phyloP scores from a whole-genome alignment of 2,329 filamentous ascomycete species.

The Pseudogymnoascus destructans region DNA sequence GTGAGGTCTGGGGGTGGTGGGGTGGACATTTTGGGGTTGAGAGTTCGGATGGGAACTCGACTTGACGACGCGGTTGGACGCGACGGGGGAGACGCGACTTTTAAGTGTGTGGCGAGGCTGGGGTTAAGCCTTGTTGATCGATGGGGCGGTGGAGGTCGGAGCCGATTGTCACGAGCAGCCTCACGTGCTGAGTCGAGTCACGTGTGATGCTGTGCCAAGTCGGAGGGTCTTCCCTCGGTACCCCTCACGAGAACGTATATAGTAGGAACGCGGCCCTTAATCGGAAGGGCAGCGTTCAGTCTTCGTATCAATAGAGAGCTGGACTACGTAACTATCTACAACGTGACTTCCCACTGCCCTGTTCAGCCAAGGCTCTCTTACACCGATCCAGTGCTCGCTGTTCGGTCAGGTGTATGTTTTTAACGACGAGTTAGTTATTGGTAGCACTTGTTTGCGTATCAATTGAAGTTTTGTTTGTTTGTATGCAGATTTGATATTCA shows the following conservation, averaged over 20 bases:
- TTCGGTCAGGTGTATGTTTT: background rate
- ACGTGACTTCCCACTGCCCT: too few species aligned
- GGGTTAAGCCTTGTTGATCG: background rate
- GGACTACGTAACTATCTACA: too few species aligned
- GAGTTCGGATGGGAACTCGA: background rate
- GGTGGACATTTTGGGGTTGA: constrained; percentile 3
- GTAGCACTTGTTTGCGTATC: background rate
- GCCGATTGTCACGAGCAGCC: too few species aligned
- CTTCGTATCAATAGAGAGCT: too few species aligned
- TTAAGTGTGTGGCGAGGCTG: background rate
- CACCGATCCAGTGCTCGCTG: too few species aligned
- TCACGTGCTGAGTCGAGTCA: too few species aligned
- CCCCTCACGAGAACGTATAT: too few species aligned
- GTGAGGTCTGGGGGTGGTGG: constrained; percentile 10
- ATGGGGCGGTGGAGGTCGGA: background rate
- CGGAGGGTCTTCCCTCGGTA: too few species aligned
- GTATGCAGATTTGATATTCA: background rate
- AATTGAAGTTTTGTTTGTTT: background rate
- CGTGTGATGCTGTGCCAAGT: too few species aligned
- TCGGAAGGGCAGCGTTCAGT: too few species aligned
- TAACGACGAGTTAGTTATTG: background rate
- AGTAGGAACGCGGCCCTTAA: too few species aligned
- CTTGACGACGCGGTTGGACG: background rate
- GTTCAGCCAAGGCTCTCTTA: too few species aligned
- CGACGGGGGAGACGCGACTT: constrained; percentile 2